Evolutionary conservation across 192 early-diverging fungal genomes (phyloP), one percentile per base, ranked within the genome.

Genomic region (Helicostylum pulchrum): DNA sequence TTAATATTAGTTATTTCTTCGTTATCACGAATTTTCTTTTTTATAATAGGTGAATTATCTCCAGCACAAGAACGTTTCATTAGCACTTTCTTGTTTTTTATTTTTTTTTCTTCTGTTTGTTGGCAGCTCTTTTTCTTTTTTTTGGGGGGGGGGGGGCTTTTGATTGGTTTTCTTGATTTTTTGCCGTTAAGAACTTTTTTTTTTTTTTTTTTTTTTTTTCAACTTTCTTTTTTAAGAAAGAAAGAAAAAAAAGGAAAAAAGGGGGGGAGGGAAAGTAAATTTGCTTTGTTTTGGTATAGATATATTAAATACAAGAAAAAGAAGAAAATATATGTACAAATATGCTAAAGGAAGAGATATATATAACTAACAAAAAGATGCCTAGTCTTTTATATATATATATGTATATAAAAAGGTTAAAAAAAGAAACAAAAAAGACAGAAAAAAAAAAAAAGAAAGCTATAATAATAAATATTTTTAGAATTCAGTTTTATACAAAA

Each of bases 21-120:
- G 36, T 59, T 59, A 59, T 59, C 57, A 42, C 57, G 57, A 43
- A 42, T 17, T 23, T 59, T 59, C 57, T 59, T 59, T 39, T 42
- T 59, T 42, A 59, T 44, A 59, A 42, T 59, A 19, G 57, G 57
- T 59, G 21, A 43, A 19, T 43, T 59, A 45, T 23, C 21, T 59
- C 21, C 43, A 12, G 57, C 36, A 59, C 21, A 59, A 45, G 57
- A 45, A 21, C 57, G 57, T 59, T 59, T 59, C 57, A 59, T 59
- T 45, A 59, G 32, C 57, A 44, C 34, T 59, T 21, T 44, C 39
- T 59, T 59, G 19, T 56, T 51, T 26, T 53, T 53, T 53, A 0
- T 21, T 10, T 53, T 53, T n/a, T 32, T 32, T 32, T 53, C n/a
- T 53, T 53, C 15, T 39, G 30, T 53, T 53, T 53, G 32, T 36